Conservation (phyloP, 2,329 filamentous ascomycete genomes). For the Verticillium nonalfalfae region DNA sequence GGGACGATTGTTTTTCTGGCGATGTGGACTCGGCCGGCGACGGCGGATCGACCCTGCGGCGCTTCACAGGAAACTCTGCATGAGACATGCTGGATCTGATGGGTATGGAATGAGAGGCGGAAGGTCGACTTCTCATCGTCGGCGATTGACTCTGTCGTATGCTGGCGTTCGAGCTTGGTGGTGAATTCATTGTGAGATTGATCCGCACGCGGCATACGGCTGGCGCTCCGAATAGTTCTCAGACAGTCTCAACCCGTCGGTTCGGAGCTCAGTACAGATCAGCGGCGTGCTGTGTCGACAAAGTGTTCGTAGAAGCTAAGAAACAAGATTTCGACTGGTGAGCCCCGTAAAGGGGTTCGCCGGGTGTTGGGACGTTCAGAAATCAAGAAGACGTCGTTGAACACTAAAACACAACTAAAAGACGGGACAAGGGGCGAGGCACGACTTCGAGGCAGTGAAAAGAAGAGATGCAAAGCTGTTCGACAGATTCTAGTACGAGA, state of each 20-base stretch:
- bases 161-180: conserved; percentile 7
- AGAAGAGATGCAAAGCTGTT: too few relatives aligned
- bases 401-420: background rate
- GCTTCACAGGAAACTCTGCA: conserved; percentile 3
- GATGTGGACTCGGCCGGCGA: conserved; percentile 4
- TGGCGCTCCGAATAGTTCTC: background rate
- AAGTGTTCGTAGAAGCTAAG: background rate
- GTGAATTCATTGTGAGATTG: conserved; percentile 10
- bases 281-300: background rate
- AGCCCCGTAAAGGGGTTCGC: too few relatives aligned
- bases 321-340: too few relatives aligned
- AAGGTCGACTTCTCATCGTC: background rate
- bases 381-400: too few relatives aligned
- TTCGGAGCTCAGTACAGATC: background rate
- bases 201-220: background rate
- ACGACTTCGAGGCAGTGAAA: background rate
- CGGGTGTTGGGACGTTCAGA: too few relatives aligned
- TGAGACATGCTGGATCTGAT: background rate
- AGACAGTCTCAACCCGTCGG: background rate
- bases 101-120: background rate
- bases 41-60: conserved; percentile 4
- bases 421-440: background rate
- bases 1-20: conserved; percentile 6
- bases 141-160: background rate
- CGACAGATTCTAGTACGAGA: too few relatives aligned